A percentile compares a stretch with the other conserved stretches of the same genome.
These are phyloP conservation scores for Suillus sp. DNA, from an alignment of 768 basidiomycete genomes.

Conservation along the genomic window DNA sequence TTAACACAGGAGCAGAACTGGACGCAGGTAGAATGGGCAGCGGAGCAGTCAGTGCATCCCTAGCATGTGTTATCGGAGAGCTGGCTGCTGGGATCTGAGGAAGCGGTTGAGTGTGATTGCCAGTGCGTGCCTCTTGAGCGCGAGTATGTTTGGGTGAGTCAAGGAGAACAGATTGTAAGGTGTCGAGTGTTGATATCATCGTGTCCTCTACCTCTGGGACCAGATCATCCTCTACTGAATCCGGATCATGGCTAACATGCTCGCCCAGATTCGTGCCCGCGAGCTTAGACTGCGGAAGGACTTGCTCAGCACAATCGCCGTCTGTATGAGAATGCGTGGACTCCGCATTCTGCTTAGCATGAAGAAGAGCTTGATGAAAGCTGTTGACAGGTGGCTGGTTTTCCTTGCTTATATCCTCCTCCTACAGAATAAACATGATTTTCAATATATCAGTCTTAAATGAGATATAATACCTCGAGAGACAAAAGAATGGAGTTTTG, in stretches of 20 bases:
- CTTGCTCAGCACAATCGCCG: not conserved
- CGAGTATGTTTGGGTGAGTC: slow-evolving; percentile 34
- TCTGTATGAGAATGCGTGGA: slow-evolving; percentile 7
- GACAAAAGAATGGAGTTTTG: slow-evolving; percentile 43
- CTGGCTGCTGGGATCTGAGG: slow-evolving; percentile 14
- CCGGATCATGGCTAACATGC: slow-evolving; percentile 4
- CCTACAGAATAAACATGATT: slow-evolving; percentile 30
- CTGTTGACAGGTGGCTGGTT: slow-evolving; percentile 44
- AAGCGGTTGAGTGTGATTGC: slow-evolving; percentile 23
- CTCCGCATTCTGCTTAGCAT: slow-evolving; percentile 31
- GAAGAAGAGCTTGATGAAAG: slow-evolving; percentile 49
- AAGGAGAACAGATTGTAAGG: slow-evolving; percentile 42
- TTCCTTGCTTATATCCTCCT: slow-evolving; percentile 39
- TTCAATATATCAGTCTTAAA: not conserved
- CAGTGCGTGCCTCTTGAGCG: slow-evolving; percentile 5
- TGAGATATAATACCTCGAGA: slow-evolving; percentile 45
- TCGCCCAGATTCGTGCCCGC: not conserved
- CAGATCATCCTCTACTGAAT: slow-evolving; percentile 14
- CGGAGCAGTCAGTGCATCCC: slow-evolving; percentile 28
- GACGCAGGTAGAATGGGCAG: slow-evolving; percentile 21
- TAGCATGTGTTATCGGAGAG: slow-evolving; percentile 15
- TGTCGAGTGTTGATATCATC: slow-evolving; percentile 34
- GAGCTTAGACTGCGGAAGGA: not conserved
- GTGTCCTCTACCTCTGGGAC: slow-evolving; percentile 22
- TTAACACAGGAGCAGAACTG: slow-evolving; percentile 11